Evolutionary conservation across 2,329 filamentous ascomycete genomes (phyloP), one percentile per base, ranked within the genome.

Genomic region (Didymella arachidicola): DNA sequence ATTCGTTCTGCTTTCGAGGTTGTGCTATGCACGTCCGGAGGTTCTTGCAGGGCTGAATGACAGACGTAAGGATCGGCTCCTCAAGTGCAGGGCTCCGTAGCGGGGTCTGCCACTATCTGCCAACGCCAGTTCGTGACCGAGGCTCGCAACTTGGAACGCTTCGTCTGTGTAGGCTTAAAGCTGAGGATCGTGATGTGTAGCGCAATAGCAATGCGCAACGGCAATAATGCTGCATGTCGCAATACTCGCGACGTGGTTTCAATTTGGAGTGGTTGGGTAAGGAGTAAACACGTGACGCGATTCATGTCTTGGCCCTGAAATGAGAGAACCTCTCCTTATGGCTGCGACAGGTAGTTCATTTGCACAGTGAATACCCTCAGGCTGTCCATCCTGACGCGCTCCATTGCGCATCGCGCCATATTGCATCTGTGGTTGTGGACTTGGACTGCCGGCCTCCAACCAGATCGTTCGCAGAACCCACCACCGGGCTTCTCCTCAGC

Each of bases 361-460:
- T 47, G 55, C 44, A 39, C n/a, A 42, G 56, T 18, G 44, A 43
- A 32, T 25, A 18, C 38, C 18, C 22, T 32, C 43, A 25, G 42
- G 19, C 47, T 50, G 30, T 32, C 30, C 38, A 53, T 51, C 22
- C 16, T 38, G 25, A 57, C 54, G 57, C 46, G 60, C 55, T 48
- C 34, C 46, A 58, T 57, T 27, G 58, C 44, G 60, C 51, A 29
- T 52, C 58, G 27, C 22, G 58, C 56, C 11, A 30, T 10, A 22
- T 48, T 39, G 51, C 53, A 36, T 48, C 48, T 48, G 62, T 62
- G 62, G 62, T 62, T 59, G 65, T 57, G 53, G 48, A 43, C 42
- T 14, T 5, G 47, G 44, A 36, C 29, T 32, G 56, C 50, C 56
- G 50, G 56, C 56, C 56, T 54, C 56, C 42, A 30, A 32, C 10